A percentile compares a stretch with the other conserved stretches of the same genome.
Conservation (phyloP, 2,329 filamentous ascomycete genomes). For the Moelleriella libera region DNA sequence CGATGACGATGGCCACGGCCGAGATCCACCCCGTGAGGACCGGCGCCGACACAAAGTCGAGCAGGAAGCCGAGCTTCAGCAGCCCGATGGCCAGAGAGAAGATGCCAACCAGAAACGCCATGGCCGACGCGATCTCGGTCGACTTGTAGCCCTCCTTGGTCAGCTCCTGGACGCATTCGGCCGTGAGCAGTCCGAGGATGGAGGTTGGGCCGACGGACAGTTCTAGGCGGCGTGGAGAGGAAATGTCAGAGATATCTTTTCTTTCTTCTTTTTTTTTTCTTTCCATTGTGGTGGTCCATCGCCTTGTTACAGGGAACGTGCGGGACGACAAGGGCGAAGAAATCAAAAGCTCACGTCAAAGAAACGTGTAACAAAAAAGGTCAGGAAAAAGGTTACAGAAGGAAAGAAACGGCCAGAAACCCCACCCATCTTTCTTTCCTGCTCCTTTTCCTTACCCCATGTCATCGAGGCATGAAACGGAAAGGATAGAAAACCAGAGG, state of each 20-base stretch:
- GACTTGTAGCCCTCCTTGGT: constrained; percentile 33
- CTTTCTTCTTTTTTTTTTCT: too few species aligned
- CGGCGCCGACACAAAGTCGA: constrained; percentile 52
- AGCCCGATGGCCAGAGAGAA: constrained; percentile 45
- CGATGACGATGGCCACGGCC: constrained; percentile 50
- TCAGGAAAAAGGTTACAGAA: too few species aligned
- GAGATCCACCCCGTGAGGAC: constrained; percentile 53
- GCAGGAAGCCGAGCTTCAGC: constrained; percentile 47
- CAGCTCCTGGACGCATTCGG: constrained; percentile 42
- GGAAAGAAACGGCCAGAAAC: too few species aligned
- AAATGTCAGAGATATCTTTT: not conserved
- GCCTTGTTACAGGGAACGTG: too few species aligned
- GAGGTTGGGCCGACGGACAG: constrained; percentile 51
- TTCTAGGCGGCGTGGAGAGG: constrained; percentile 24
- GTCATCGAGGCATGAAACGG: too few species aligned
- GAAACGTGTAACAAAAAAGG: too few species aligned
- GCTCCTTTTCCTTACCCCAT: too few species aligned
- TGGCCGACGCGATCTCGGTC: constrained; percentile 42
- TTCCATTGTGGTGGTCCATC: too few species aligned
- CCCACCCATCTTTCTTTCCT: too few species aligned
- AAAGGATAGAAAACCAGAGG: too few species aligned
- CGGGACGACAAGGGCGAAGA: too few species aligned
- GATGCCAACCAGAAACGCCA: constrained; percentile 49
- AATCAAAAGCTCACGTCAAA: too few species aligned
- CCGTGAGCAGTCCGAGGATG: constrained; percentile 47